Percentiles rank a stretch among this genome's conserved stretches.
Conservation (phyloP, 2,329 filamentous ascomycete species). For the Atkinsonella hypoxylon region DNA sequence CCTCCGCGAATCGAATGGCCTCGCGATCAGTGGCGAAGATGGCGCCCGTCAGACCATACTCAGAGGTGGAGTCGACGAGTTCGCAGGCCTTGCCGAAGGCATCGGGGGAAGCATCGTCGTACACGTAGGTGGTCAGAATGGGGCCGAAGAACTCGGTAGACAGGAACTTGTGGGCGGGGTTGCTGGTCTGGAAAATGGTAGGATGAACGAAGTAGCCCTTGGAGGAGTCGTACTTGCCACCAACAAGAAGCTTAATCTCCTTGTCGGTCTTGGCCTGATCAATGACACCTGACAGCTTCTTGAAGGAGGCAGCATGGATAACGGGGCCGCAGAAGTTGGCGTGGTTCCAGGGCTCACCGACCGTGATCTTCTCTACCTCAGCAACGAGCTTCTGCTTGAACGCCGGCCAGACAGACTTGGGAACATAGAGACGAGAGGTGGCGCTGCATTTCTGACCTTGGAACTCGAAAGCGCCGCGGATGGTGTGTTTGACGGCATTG, state of each 20-base stretch:
- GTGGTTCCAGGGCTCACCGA: constrained; percentile 57
- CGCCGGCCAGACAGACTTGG: constrained; percentile 60
- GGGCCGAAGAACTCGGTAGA: constrained; percentile 76
- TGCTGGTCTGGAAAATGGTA: constrained; percentile 65
- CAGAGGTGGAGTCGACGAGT: constrained; percentile 57
- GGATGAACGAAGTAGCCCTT: constrained; percentile 78
- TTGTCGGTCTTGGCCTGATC: constrained; percentile 67
- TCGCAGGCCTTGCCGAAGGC: constrained; percentile 49
- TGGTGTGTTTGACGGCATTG: constrained; percentile 70
- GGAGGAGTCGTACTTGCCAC: constrained; percentile 64
- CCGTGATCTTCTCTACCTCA: constrained; percentile 58
- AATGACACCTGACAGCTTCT: constrained; percentile 66
- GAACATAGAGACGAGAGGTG: constrained; percentile 68
- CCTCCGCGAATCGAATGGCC: constrained; percentile 55
- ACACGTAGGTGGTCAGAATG: constrained; percentile 62
- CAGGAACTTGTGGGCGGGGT: constrained; percentile 63
- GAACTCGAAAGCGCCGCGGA: constrained; percentile 82
- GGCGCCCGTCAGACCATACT: constrained; percentile 68
- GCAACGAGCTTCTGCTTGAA: constrained; percentile 55
- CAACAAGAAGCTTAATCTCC: constrained; percentile 60
- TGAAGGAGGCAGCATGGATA: constrained; percentile 71
- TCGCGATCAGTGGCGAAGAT: constrained; percentile 61
- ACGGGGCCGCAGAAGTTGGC: constrained; percentile 79
- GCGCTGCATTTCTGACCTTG: constrained; percentile 89
- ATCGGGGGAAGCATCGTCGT: constrained; percentile 51